Percentiles rank a stretch among this genome's conserved stretches.
Evolutionary conservation across 139 green algal genomes (phyloP).

Genomic region (Choricystis sp.): DNA sequence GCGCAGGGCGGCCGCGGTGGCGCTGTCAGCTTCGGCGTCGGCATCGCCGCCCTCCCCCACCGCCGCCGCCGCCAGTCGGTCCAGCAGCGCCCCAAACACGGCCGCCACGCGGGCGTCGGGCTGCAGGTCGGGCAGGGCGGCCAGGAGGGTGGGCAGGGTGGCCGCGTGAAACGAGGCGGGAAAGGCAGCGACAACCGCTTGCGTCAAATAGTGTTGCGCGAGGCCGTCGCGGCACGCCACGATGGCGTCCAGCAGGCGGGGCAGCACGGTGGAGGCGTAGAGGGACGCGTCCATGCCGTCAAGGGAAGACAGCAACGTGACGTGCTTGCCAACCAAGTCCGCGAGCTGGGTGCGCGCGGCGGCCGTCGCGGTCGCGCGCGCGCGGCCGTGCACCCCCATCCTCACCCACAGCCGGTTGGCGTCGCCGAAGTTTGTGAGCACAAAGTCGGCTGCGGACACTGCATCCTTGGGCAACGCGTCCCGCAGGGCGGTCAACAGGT

Average conservation of each 20-base stretch:
- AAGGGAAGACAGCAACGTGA: slow-evolving; percentile 85
- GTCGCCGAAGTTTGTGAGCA: slow-evolving; percentile 96
- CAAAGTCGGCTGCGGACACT: slow-evolving; percentile 46
- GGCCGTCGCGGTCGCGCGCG: slow-evolving; percentile 29
- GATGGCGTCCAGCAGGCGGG: slow-evolving; percentile 43
- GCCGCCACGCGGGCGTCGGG: slow-evolving; percentile 48
- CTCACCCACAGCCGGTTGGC: slow-evolving; percentile 99
- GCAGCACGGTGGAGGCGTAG: slow-evolving; percentile 53
- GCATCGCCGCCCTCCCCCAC: slow-evolving; percentile 14
- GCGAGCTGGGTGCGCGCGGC: slow-evolving; percentile 62
- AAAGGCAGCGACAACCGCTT: slow-evolving; percentile 65
- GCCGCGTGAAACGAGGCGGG: slow-evolving; percentile 90
- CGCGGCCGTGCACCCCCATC: slow-evolving; percentile 59
- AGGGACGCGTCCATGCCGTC: slow-evolving; percentile 78
- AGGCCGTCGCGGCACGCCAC: slow-evolving; percentile 90
- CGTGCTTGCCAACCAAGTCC: slow-evolving; percentile 95
- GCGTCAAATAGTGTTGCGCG: slow-evolving; percentile 98
- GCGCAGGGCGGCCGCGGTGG: slow-evolving; percentile 23
- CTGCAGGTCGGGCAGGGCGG: slow-evolving; percentile 68
- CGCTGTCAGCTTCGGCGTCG: slow-evolving; percentile 4
- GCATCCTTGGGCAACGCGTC: background rate
- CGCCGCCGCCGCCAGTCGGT: slow-evolving; percentile 50
- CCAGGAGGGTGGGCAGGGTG: slow-evolving; percentile 70
- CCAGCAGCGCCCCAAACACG: slow-evolving; percentile 57
- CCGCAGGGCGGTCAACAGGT: slow-evolving; percentile 29